Percentiles rank a stretch among this genome's conserved stretches.
Evolutionary conservation across 2,329 filamentous ascomycete genomes (phyloP).

Genomic region (Pleurostoma richardsiae): DNA sequence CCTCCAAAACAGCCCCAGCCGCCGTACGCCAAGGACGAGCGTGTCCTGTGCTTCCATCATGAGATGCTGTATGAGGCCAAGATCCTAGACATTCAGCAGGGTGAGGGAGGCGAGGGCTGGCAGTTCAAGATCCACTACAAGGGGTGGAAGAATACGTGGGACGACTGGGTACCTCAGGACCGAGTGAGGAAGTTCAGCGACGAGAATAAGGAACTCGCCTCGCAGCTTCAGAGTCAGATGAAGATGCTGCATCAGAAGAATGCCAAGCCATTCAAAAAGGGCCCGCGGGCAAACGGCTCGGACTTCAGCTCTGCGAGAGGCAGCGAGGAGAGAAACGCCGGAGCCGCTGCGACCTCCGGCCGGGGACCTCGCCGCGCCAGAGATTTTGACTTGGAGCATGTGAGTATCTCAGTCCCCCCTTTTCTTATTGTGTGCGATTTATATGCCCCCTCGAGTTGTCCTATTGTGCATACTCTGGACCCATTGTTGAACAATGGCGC

Average conservation of each 20-base stretch:
- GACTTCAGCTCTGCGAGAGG: slow-evolving; percentile 63
- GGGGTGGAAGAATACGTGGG: slow-evolving; percentile 99
- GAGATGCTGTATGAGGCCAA: slow-evolving; percentile 98
- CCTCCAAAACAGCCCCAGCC: slow-evolving; percentile 37
- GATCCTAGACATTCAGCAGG: slow-evolving; percentile 71
- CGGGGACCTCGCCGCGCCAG: slow-evolving; percentile 69
- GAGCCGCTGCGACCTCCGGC: slow-evolving; percentile 52
- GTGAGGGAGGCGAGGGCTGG: slow-evolving; percentile 66
- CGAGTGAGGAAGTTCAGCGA: slow-evolving; percentile 91
- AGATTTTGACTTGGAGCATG: slow-evolving; percentile 79
- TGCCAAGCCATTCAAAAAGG: slow-evolving; percentile 31
- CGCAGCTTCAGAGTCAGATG: slow-evolving; percentile 65
- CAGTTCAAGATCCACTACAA: slow-evolving; percentile 97
- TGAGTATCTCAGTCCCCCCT: slow-evolving; percentile 37
- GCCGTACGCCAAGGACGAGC: slow-evolving; percentile 73
- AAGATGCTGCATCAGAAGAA: slow-evolving; percentile 50
- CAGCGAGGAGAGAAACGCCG: slow-evolving; percentile 71
- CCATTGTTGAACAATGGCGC: neutral
- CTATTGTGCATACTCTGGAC: neutral
- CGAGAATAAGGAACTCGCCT: slow-evolving; percentile 87
- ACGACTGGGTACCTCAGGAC: slow-evolving; percentile 95
- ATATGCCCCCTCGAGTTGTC: neutral
- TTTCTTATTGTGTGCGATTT: slow-evolving; percentile 5
- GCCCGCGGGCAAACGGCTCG: slow-evolving; percentile 46
- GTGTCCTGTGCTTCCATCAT: slow-evolving; percentile 93